Evolutionary conservation across 176 grass and related monocot genomes (phyloP), one percentile per base, ranked within the genome.

Genomic region (Luzula sylvatica): DNA sequence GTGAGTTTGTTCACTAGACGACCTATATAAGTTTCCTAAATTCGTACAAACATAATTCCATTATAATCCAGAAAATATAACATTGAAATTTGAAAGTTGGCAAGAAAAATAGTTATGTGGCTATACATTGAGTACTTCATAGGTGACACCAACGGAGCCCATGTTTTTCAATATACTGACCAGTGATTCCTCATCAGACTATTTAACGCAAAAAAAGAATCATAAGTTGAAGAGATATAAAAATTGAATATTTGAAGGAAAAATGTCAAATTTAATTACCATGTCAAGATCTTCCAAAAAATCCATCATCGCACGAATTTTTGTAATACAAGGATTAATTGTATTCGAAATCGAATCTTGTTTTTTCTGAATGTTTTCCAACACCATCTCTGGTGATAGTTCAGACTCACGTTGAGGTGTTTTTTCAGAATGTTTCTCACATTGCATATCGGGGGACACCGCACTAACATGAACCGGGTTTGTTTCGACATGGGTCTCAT

Each of bases 71-170:
- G 9, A 35, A 35, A 35, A 4, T 9, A 4, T 32, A 35, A 35
- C 30, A 35, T 7, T 4, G 9, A 1, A 1, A 7, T 35, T 35
- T 35, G 0, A 35, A 35, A 35, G 0, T 2, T 9, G 9, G 1
- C 0, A 35, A 2, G 30, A 35, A 35, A 7, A 7, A 7, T 35
- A 7, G 5, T n/a, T n/a, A n/a, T n/a, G n/a, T n/a, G n/a, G n/a
- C n/a, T 35, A 14, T 61, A 87, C 88, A 58, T 81, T 72, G 46
- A 95, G 83, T 72, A 65, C 69, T 53, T 65, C 76, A 64, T 80
- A 84, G 24, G 88, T 87, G 46, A 95, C 77, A 46, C 83, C 83
- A 83, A 87, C 83, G 66, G 83, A 75, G 43, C 67, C 72, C 14
- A 95, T 64, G 22, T 76, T 87, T 53, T 84, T 78, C 20, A 87